Conservation (phyloP, 1,284 basidiomycete genomes). For the Porodaedalea pini region DNA sequence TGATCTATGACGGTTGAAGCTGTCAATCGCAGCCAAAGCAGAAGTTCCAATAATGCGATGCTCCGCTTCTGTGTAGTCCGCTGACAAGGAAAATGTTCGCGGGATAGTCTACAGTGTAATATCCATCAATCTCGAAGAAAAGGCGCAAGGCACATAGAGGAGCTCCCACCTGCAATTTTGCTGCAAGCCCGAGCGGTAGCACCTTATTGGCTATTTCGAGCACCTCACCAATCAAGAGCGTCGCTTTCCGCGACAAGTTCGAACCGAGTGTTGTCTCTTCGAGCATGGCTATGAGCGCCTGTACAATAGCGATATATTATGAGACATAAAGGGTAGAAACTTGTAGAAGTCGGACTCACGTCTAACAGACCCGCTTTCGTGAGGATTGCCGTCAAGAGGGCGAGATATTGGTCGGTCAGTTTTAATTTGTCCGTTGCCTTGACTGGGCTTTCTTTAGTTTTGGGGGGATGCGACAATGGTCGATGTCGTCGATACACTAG, state of each 20-base stretch:
- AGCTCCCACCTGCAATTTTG: conserved; percentile 69
- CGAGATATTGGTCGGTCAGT: conserved; percentile 91
- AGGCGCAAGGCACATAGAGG: neutral
- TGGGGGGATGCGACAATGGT: conserved; percentile 35
- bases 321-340: neutral
- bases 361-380: conserved; percentile 86
- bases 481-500: conserved; percentile 63
- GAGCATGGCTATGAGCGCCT: conserved; percentile 84
- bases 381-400: conserved; percentile 84
- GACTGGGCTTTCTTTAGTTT: conserved; percentile 29
- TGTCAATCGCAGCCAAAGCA: conserved; percentile 86
- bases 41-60: conserved; percentile 81
- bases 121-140: neutral
- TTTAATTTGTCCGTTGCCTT: conserved; percentile 65
- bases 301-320: conserved; percentile 6
- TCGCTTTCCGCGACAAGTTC: conserved; percentile 81
- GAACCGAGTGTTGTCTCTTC: conserved; percentile 71
- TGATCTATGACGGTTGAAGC: conserved; percentile 81
- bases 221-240: conserved; percentile 88
- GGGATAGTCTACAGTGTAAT: conserved; percentile 69
- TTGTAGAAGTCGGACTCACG: conserved; percentile 40
- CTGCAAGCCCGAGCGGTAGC: conserved; percentile 80
- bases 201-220: conserved; percentile 86
- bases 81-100: conserved; percentile 80
- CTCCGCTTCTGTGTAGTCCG: conserved; percentile 68